Evolutionary conservation across 495 filamentous ascomycete species (phyloP).

Genomic region (Cairneyella variabilis): DNA sequence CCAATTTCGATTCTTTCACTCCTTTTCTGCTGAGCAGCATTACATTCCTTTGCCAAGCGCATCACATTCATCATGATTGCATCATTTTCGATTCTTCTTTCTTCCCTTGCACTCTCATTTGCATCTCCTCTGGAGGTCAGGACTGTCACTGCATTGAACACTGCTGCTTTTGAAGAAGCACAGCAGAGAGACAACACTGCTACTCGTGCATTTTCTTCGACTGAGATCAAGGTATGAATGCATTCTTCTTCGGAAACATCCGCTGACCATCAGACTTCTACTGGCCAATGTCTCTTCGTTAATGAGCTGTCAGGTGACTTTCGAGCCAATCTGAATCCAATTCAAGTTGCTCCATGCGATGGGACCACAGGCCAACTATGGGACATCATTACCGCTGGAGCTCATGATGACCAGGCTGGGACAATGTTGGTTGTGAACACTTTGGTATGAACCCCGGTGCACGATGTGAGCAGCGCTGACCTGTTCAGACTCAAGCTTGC

Average conservation of each 20-base stretch:
- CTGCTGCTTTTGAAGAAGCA: slow-evolving; percentile 46
- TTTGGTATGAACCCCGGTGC: slow-evolving; percentile 28
- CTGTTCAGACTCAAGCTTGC: slow-evolving; percentile 46
- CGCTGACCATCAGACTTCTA: slow-evolving; percentile 36
- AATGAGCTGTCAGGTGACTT: slow-evolving; percentile 54
- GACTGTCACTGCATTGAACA: slow-evolving; percentile 38
- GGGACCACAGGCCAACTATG: slow-evolving; percentile 46
- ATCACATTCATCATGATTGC: slow-evolving; percentile 18
- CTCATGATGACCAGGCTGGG: slow-evolving; percentile 40
- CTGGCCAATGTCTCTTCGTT: slow-evolving; percentile 49
- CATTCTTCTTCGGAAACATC: background rate
- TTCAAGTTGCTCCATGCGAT: slow-evolving; percentile 45
- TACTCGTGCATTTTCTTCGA: slow-evolving; percentile 42
- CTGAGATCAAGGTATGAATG: slow-evolving; percentile 41
- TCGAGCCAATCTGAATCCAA: slow-evolving; percentile 50
- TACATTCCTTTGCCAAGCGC: slow-evolving; percentile 15
- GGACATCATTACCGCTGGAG: slow-evolving; percentile 50
- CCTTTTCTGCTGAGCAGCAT: slow-evolving; percentile 18
- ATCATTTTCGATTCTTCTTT: slow-evolving; percentile 17
- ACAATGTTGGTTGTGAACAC: slow-evolving; percentile 50
- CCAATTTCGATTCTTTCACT: slow-evolving; percentile 11
- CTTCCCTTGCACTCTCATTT: slow-evolving; percentile 7
- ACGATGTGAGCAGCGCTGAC: background rate
- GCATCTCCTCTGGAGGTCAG: slow-evolving; percentile 23
- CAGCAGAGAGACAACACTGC: slow-evolving; percentile 44